A percentile compares a stretch with the other conserved stretches of the same genome.
These are phyloP conservation scores for Ehretia macrophylla DNA, from an alignment of 257 asterid species.

Conservation along the genomic window DNA sequence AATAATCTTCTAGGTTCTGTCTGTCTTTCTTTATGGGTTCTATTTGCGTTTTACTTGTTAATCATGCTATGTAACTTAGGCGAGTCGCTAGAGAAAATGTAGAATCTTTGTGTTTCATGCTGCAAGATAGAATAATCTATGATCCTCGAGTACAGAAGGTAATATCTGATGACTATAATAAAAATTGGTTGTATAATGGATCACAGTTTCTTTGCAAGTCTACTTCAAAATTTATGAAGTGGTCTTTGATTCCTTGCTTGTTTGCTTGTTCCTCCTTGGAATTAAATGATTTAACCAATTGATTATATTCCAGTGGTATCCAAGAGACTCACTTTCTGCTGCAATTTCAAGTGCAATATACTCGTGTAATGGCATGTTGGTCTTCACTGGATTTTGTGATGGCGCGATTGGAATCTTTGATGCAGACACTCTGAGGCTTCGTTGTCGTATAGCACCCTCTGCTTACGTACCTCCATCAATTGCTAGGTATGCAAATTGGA, in stretches of 20 bases:
- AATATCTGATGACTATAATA: too few species aligned
- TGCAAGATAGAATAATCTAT: too few species aligned
- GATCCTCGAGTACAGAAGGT: too few species aligned
- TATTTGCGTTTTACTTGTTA: too few species aligned
- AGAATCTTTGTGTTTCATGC: too few species aligned
- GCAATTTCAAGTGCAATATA: conserved; percentile 55
- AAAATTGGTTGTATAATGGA: too few species aligned
- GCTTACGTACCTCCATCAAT: conserved; percentile 39
- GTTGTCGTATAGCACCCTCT: conserved; percentile 50
- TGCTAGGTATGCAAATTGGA: not conserved
- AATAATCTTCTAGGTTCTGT: too few species aligned
- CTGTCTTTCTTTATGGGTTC: too few species aligned
- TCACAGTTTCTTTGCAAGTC: not conserved
- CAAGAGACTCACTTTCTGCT: conserved; percentile 43
- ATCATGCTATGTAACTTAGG: too few species aligned
- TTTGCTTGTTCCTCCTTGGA: not conserved
- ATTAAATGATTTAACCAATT: not conserved
- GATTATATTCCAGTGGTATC: conserved; percentile 47
- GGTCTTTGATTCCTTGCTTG: not conserved
- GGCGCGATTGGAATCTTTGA: conserved; percentile 49
- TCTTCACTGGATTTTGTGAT: conserved; percentile 47
- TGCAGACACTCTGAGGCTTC: conserved; percentile 41
- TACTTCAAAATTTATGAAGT: not conserved
- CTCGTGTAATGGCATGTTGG: conserved; percentile 58
- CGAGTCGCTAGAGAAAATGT: too few species aligned